These are phyloP conservation scores for Yamadazyma dushanensis DNA, from an alignment of 1,139 yeast genomes.

Conservation along the genomic window DNA sequence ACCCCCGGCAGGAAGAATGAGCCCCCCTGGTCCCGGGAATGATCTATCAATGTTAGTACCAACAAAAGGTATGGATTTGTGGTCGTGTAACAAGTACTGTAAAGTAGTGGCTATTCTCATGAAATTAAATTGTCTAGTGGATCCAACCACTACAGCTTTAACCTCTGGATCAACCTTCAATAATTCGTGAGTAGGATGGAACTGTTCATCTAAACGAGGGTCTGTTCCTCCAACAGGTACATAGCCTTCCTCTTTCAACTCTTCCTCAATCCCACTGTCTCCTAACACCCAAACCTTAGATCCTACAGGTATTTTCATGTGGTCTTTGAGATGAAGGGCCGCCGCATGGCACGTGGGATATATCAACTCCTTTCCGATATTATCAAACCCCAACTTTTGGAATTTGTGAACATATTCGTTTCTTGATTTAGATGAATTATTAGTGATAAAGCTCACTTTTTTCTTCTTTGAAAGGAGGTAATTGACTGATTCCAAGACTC, in stretches of 20 bases:
- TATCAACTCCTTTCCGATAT: slow-evolving; percentile 28
- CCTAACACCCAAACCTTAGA: slow-evolving; percentile 84
- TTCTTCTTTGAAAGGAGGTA: slow-evolving; percentile 44
- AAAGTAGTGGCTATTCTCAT: slow-evolving; percentile 40
- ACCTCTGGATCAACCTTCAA: slow-evolving; percentile 43
- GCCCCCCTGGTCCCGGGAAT: slow-evolving; percentile 42
- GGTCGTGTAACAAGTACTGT: slow-evolving; percentile 36
- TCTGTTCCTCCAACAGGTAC: slow-evolving; percentile 74
- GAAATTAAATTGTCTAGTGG: slow-evolving; percentile 40
- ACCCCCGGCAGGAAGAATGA: slow-evolving; percentile 44
- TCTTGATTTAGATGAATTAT: slow-evolving; percentile 41
- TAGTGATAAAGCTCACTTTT: slow-evolving; percentile 38
- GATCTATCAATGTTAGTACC: slow-evolving; percentile 44
- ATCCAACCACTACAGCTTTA: slow-evolving; percentile 42
- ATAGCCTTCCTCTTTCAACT: slow-evolving; percentile 67
- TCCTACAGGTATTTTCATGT: slow-evolving; percentile 25
- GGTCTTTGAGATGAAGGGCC: slow-evolving; percentile 25
- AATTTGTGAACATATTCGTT: slow-evolving; percentile 34
- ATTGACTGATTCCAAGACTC: slow-evolving; percentile 65
- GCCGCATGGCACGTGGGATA: slow-evolving; percentile 45
- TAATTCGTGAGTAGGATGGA: slow-evolving; percentile 46
- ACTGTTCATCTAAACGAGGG: slow-evolving; percentile 27
- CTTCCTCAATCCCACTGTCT: slow-evolving; percentile 77
- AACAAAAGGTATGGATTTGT: slow-evolving; percentile 36
- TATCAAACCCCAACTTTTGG: slow-evolving; percentile 30